Evolutionary conservation across 176 grass and related monocot genomes (phyloP).

Genomic region (Phoenix dactylifera): DNA sequence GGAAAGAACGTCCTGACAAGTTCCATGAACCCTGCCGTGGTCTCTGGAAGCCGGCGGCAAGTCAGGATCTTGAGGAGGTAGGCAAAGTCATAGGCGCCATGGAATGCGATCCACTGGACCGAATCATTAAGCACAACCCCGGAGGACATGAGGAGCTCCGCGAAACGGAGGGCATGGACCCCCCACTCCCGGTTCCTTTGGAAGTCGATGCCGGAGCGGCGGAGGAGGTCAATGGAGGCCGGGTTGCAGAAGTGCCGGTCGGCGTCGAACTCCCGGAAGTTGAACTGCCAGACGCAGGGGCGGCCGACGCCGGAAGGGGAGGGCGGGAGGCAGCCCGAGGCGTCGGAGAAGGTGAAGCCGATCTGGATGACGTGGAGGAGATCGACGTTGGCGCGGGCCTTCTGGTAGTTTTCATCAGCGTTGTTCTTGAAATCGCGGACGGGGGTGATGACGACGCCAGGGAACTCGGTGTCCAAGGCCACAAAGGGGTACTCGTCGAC

Average conservation of each 20-base stretch:
- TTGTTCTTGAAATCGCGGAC: slow-evolving; percentile 1
- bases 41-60: slow-evolving; percentile 5
- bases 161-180: background rate
- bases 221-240: slow-evolving; percentile 11
- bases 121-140: slow-evolving; percentile 8
- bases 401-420: slow-evolving; percentile 1
- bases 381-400: slow-evolving; percentile 7
- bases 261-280: slow-evolving; percentile 13
- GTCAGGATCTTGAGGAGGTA: slow-evolving; percentile 12
- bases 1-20: slow-evolving; percentile 4
- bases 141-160: slow-evolving; percentile 8
- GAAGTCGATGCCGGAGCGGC: slow-evolving; percentile 11
- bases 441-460: slow-evolving; percentile 8
- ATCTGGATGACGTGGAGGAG: slow-evolving; percentile 9
- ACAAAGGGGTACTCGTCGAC: slow-evolving; percentile 4
- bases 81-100: slow-evolving; percentile 8
- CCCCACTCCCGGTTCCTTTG: slow-evolving; percentile 11
- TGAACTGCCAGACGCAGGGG: slow-evolving; percentile 11
- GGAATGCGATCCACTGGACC: slow-evolving; percentile 11
- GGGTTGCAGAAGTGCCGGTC: slow-evolving; percentile 8
- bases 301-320: background rate
- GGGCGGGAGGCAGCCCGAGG: slow-evolving; percentile 3
- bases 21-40: background rate
- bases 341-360: slow-evolving; percentile 14
- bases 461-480: slow-evolving; percentile 17